Evolutionary conservation across 2,329 filamentous ascomycete species (phyloP).

Genomic region (Cladosporium velox): DNA sequence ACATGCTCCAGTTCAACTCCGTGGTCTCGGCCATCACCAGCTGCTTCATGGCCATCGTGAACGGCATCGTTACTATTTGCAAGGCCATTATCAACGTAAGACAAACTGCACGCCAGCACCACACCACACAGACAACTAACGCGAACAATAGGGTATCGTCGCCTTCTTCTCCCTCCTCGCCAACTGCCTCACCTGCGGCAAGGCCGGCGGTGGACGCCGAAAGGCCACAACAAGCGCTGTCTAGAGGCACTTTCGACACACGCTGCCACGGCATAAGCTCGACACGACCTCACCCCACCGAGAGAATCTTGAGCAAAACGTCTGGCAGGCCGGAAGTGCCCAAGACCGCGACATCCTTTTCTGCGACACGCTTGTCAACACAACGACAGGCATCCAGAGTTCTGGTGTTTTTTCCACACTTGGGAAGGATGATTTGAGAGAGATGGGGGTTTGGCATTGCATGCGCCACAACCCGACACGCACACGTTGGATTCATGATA

Average conservation of each 20-base stretch:
- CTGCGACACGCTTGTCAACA: not conserved
- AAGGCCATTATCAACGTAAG: constrained; percentile 49
- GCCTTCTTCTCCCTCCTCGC: constrained; percentile 52
- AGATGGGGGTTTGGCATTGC: not conserved
- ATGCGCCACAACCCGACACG: not conserved
- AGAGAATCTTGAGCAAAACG: not conserved
- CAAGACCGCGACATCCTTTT: not conserved
- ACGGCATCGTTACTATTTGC: constrained; percentile 48
- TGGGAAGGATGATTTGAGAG: not conserved
- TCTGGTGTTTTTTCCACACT: not conserved
- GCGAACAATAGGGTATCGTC: constrained; percentile 47
- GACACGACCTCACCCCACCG: not conserved
- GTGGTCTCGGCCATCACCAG: constrained; percentile 51
- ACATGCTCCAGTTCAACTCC: constrained; percentile 41
- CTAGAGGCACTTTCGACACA: constrained; percentile 28
- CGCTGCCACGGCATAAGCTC: not conserved
- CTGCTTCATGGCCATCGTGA: constrained; percentile 50
- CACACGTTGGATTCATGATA: constrained; percentile 22
- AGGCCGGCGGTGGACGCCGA: constrained; percentile 41
- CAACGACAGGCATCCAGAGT: not conserved
- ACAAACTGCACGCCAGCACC: not conserved
- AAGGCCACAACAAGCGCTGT: constrained; percentile 41
- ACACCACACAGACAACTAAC: constrained; percentile 14
- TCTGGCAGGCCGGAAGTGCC: constrained; percentile 3
- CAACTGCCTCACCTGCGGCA: constrained; percentile 53